These are phyloP conservation scores for Aspergillus chevalieri DNA, from an alignment of 2,329 filamentous ascomycete species.

Conservation along the genomic window DNA sequence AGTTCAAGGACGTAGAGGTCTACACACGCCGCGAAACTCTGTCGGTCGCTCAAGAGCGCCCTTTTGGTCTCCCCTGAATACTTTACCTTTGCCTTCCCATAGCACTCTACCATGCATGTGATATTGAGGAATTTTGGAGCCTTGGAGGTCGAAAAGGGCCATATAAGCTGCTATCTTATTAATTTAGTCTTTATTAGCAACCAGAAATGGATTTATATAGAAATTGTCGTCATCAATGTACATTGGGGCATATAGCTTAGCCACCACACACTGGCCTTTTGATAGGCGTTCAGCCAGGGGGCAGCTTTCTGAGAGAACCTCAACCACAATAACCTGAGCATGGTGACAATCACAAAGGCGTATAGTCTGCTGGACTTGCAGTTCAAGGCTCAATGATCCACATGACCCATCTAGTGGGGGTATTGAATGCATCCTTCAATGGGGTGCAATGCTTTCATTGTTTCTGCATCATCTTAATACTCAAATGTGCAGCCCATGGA, in stretches of 20 bases:
- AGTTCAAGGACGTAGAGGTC: too few species aligned
- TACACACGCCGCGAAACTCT: too few species aligned
- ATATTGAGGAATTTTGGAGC: constrained; percentile 15
- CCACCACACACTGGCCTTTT: constrained; percentile 11
- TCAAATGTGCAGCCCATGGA: too few species aligned
- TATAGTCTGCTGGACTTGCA: constrained; percentile 13
- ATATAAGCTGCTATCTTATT: constrained; percentile 15
- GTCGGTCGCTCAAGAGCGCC: too few species aligned
- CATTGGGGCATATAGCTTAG: constrained; percentile 20
- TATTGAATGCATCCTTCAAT: constrained; percentile 13
- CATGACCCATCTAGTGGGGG: constrained; percentile 12
- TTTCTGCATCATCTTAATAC: too few species aligned
- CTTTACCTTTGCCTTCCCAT: too few species aligned
- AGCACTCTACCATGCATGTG: too few species aligned
- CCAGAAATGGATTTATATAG: constrained; percentile 16
- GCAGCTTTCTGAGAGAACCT: constrained; percentile 3
- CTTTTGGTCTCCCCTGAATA: too few species aligned
- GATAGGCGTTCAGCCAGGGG: constrained; percentile 2
- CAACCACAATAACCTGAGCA: constrained; percentile 14
- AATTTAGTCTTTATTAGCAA: constrained; percentile 18
- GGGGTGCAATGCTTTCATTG: constrained; percentile 1
- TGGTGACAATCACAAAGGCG: constrained; percentile 13
- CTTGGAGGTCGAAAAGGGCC: constrained; percentile 6
- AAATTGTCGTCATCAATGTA: constrained; percentile 14
- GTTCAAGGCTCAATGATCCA: constrained; percentile 7